A percentile compares a stretch with the other conserved stretches of the same genome.
These are phyloP conservation scores for Cladosporium phlei DNA, from an alignment of 2,329 filamentous ascomycete species.

Conservation along the genomic window DNA sequence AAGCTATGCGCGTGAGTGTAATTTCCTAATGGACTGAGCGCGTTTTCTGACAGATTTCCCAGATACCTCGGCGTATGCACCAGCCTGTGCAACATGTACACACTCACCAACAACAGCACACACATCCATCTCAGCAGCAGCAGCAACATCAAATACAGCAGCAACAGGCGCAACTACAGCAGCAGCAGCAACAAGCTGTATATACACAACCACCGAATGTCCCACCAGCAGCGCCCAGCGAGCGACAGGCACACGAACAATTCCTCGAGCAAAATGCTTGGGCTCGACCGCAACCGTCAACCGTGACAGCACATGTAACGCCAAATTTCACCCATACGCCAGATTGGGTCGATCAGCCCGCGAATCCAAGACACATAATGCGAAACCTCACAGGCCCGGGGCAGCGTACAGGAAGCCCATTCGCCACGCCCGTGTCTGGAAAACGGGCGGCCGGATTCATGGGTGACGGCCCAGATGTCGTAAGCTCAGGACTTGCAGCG, in stretches of 20 bases:
- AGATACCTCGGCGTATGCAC: slow-evolving; percentile 25
- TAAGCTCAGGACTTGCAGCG: slow-evolving; percentile 8
- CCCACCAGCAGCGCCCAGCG: slow-evolving; percentile 20
- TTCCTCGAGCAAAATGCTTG: slow-evolving; percentile 87
- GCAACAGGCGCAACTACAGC: background rate
- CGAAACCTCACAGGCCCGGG: slow-evolving; percentile 23
- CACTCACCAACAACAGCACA: slow-evolving; percentile 15
- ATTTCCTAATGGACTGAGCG: too few relatives aligned
- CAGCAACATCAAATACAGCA: slow-evolving; percentile 14
- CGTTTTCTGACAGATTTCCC: background rate
- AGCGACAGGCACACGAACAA: slow-evolving; percentile 54
- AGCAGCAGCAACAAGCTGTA: slow-evolving; percentile 2
- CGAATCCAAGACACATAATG: slow-evolving; percentile 21
- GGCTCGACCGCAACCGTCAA: slow-evolving; percentile 85
- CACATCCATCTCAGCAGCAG: slow-evolving; percentile 17
- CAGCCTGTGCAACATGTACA: slow-evolving; percentile 12
- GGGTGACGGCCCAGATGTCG: slow-evolving; percentile 8
- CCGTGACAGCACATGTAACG: slow-evolving; percentile 49
- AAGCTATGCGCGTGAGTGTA: slow-evolving; percentile 75
- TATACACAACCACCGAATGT: background rate
- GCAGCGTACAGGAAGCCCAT: slow-evolving; percentile 22
- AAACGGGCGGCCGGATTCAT: slow-evolving; percentile 22
- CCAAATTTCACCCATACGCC: slow-evolving; percentile 30
- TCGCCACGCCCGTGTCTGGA: slow-evolving; percentile 26
- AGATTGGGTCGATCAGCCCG: slow-evolving; percentile 30